Evolutionary conservation across 805 yeast genomes (phyloP).

Genomic region (Hanseniaspora singularis): DNA sequence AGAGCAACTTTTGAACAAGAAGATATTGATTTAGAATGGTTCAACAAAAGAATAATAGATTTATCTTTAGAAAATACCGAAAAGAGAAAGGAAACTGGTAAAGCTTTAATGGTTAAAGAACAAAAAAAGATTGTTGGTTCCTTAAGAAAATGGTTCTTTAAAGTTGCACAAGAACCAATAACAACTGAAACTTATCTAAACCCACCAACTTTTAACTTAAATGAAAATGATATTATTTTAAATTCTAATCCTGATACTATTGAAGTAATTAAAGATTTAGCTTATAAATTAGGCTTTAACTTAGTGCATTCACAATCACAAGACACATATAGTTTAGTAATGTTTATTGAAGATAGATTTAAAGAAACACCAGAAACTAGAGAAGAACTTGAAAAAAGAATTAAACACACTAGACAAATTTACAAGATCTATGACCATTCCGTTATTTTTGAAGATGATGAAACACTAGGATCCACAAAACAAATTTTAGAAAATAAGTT

Average conservation of each 20-base stretch:
- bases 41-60: constrained; percentile 70
- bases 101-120: constrained; percentile 50
- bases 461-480: constrained; percentile 37
- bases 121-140: constrained; percentile 62
- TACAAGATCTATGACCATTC: constrained; percentile 58
- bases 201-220: constrained; percentile 35
- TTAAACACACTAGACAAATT: constrained; percentile 38
- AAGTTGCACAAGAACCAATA: constrained; percentile 23
- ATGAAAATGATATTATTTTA: constrained; percentile 24
- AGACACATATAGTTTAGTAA: constrained; percentile 43
- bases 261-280: constrained; percentile 51
- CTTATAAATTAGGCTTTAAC: constrained; percentile 54
- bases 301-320: constrained; percentile 51
- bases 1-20: constrained; percentile 72
- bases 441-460: constrained; percentile 45
- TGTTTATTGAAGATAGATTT: constrained; percentile 44
- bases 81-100: constrained; percentile 54
- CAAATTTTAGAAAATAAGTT: constrained; percentile 64
- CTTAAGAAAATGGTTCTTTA: constrained; percentile 38
- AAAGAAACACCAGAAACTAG: constrained; percentile 44
- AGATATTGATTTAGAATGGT: constrained; percentile 82
- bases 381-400: constrained; percentile 49
- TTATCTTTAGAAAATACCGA: constrained; percentile 61
- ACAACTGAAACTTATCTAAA: constrained; percentile 21
- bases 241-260: constrained; percentile 37